Evolutionary conservation across 2,329 filamentous ascomycete species (phyloP).

Genomic region (Aphanoascus verrucosus): DNA sequence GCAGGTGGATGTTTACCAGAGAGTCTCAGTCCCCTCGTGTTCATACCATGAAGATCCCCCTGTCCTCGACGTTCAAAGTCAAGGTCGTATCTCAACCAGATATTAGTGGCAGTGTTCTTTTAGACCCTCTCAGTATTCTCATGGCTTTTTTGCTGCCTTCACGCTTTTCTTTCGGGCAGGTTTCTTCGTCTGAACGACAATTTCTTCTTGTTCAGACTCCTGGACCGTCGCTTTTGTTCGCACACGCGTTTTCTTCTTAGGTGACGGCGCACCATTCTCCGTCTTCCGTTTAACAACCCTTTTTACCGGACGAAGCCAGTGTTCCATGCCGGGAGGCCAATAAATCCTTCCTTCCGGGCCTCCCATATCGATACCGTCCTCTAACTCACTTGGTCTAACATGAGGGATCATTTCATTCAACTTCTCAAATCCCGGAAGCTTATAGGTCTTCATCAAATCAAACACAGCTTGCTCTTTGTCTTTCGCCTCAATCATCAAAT

Average conservation of each 20-base stretch:
- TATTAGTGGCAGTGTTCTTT: not conserved
- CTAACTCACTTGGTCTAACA: constrained; percentile 64
- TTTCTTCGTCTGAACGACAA: not conserved
- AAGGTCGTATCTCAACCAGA: not conserved
- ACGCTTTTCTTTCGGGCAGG: not conserved
- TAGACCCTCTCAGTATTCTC: not conserved
- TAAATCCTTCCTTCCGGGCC: constrained; percentile 72
- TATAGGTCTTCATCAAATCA: constrained; percentile 81
- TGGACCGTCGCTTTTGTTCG: not conserved
- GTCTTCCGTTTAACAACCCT: constrained; percentile 10
- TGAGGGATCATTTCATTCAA: constrained; percentile 71
- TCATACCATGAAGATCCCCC: no score
- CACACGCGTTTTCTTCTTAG: not conserved
- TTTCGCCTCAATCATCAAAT: constrained; percentile 98
- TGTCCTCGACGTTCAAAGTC: not conserved
- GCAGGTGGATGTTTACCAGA: no score
- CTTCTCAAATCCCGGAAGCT: constrained; percentile 64
- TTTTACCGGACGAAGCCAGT: constrained; percentile 77
- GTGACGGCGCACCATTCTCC: not conserved
- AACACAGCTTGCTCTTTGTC: constrained; percentile 97
- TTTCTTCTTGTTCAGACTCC: constrained; percentile 1
- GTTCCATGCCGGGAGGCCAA: constrained; percentile 82
- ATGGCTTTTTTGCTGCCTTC: not conserved
- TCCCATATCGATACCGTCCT: constrained; percentile 74
- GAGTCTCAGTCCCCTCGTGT: no score